A percentile compares a stretch with the other conserved stretches of the same genome.
phyloP scores from a whole-genome alignment of 306 rosid species.

The Vachellia pachyceras region DNA sequence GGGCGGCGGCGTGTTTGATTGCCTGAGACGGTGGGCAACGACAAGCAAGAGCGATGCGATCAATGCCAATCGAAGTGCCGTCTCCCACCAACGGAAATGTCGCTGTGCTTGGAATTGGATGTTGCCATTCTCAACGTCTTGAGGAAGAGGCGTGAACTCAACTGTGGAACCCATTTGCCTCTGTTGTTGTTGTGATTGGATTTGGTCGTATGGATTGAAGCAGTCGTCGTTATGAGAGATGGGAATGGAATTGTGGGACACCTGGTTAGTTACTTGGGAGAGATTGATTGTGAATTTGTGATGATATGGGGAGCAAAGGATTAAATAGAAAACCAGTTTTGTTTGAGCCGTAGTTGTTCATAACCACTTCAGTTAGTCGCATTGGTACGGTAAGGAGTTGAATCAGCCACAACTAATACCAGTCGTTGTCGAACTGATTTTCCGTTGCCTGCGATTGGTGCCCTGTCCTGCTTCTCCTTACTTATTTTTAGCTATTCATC shows the following conservation, averaged over 20 bases:
- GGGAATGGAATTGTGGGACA: background rate
- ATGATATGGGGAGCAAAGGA: background rate
- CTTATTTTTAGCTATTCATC: background rate
- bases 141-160: constrained; percentile 1
- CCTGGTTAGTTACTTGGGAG: background rate
- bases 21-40: background rate
- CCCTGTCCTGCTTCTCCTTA: background rate
- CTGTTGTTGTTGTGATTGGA: background rate
- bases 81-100: background rate
- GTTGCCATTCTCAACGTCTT: background rate
- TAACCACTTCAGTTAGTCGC: background rate
- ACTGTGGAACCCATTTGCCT: background rate
- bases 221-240: background rate
- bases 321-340: background rate
- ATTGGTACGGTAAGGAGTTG: background rate
- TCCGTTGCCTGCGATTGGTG: background rate
- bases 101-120: background rate
- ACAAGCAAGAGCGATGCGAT: no score
- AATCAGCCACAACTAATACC: background rate
- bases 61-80: background rate
- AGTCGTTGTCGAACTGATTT: background rate
- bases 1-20: background rate
- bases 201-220: background rate
- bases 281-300: background rate
- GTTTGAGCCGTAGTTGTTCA: background rate